These are phyloP conservation scores for Alternaria viburni DNA, from an alignment of 2,329 filamentous ascomycete species.

Conservation along the genomic window DNA sequence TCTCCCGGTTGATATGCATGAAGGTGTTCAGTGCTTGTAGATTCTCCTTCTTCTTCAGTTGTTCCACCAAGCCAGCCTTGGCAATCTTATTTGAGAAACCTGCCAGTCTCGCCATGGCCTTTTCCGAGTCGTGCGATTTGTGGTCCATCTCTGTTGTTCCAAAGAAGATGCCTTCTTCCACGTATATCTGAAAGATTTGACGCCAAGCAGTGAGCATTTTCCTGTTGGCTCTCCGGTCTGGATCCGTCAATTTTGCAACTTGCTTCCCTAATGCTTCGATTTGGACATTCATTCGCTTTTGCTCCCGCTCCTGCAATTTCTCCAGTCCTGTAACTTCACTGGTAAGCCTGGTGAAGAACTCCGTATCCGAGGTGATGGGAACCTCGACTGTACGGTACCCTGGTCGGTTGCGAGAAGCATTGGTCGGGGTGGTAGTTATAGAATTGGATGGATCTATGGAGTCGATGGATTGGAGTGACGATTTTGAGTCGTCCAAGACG, in stretches of 20 bases:
- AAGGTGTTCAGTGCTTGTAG: conserved; percentile 70
- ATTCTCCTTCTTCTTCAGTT: conserved; percentile 71
- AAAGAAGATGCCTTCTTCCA: conserved; percentile 82
- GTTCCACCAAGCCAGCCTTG: conserved; percentile 62
- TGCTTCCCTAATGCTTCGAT: conserved; percentile 70
- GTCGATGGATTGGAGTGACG: conserved; percentile 11
- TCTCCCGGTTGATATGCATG: conserved; percentile 71
- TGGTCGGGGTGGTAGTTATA: not conserved
- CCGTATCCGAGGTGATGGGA: conserved; percentile 74
- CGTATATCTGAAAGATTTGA: conserved; percentile 79
- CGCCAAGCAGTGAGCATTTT: conserved; percentile 78
- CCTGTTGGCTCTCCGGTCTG: conserved; percentile 65
- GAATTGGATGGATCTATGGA: not conserved
- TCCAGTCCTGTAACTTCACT: conserved; percentile 74
- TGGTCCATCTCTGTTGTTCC: conserved; percentile 75
- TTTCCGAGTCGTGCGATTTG: conserved; percentile 68
- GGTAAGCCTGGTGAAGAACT: conserved; percentile 81
- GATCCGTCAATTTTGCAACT: conserved; percentile 69
- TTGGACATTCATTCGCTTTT: conserved; percentile 66
- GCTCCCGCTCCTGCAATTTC: conserved; percentile 69
- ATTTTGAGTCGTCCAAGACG: conserved; percentile 37
- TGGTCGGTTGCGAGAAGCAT: conserved; percentile 12
- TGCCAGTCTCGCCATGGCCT: conserved; percentile 71
- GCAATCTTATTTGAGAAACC: conserved; percentile 75
- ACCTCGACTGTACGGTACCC: conserved; percentile 67